Conservation (phyloP, 176 grass and related monocot species). For the Paspalum vaginatum region DNA sequence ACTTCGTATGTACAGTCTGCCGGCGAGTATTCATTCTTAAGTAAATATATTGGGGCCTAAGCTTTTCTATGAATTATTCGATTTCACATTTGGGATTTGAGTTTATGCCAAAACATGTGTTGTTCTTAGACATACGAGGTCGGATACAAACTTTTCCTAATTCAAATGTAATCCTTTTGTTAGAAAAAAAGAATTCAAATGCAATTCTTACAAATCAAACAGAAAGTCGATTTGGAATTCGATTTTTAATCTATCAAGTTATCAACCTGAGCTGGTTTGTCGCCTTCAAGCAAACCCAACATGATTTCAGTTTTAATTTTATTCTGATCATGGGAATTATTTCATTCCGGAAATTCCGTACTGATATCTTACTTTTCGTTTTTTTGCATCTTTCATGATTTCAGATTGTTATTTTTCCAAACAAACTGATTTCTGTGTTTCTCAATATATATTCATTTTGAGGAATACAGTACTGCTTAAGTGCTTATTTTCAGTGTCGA, state of each 20-base stretch:
- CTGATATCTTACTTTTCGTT: background rate
- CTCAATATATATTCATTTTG: background rate
- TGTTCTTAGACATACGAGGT: background rate
- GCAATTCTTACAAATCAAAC: background rate
- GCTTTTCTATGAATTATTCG: background rate
- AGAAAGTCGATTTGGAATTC: background rate
- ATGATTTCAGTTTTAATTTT: no score
- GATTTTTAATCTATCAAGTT: background rate
- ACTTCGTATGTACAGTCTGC: background rate
- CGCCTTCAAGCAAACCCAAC: background rate
- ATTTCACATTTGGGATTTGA: background rate
- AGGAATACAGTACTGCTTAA: background rate
- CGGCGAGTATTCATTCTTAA: no score
- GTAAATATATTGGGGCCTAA: background rate
- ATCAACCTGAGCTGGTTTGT: background rate
- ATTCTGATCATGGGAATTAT: background rate
- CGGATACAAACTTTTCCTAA: background rate
- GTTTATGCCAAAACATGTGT: background rate
- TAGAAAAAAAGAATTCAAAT: background rate
- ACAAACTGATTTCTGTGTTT: background rate
- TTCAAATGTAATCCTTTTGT: background rate
- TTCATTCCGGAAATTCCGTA: background rate
- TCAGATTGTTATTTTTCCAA: background rate
- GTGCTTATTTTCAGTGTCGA: background rate
- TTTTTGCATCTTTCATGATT: background rate